Evolutionary conservation across 441 rosid genomes (phyloP), one percentile per base, ranked within the genome.

Genomic region (Pelargonium exstipulatum): DNA sequence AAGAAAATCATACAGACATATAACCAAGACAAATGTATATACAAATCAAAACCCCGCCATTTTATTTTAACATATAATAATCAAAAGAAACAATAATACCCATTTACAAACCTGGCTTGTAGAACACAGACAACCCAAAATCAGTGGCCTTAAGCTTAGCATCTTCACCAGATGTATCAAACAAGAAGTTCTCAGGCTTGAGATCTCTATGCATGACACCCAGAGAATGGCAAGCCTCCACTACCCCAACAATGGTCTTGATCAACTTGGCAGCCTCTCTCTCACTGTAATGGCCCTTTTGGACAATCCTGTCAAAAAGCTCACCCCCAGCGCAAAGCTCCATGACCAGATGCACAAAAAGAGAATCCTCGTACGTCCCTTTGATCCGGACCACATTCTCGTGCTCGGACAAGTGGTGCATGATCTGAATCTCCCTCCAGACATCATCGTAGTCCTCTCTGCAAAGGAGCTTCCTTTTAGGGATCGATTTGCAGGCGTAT

Each of bases 181-280:
- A 94, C 43, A 94, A 89, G 76, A 94, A 94, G 80, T 94, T 94
- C 83, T 94, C 99, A 12, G 99, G 99, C 85, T 94, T 94, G 76
- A 93, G 83, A 73, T 93, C 98, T 57, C 98, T 78, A 64, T 93
- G 98, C 96, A 89, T 93, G 17, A 94, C 98, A 51, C 98, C 98
- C 3, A 91, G 78, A 67, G 99, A 91, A 80, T 94, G 99, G 51
- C 97, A 94, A 22, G 96, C 90, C 78, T 94, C 86, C 0, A 94
- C 89, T 69, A 94, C 95, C 70, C 95, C 87, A 66, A 91, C 94
- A 14, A 94, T 94, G 63, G 80, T 51, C 71, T 88, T 87, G 0
- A 95, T 88, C 48, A 94, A 92, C 62, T 89, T 92, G 62, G 97
- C 92, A 4, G 97, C 99, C 76, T 88, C 88, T 62, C 77, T 83